A percentile compares a stretch with the other conserved stretches of the same genome.
phyloP scores from a whole-genome alignment of 495 filamentous ascomycete genomes.

The Penicillium crystallinum region DNA sequence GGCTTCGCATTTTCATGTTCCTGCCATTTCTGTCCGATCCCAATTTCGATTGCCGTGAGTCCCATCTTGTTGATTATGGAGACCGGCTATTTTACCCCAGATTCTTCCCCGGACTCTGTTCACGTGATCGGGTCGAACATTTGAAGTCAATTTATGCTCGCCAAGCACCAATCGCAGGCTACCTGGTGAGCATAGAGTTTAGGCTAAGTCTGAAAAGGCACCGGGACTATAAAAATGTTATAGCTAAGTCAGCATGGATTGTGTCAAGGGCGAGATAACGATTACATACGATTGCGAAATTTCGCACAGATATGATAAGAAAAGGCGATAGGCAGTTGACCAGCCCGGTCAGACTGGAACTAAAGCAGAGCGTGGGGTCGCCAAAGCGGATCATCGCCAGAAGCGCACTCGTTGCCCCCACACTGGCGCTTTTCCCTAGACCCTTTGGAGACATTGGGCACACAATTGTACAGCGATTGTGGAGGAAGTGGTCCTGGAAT shows the following conservation, averaged over 20 bases:
- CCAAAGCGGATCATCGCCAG: neutral
- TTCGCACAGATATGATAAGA: neutral
- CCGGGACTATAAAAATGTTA: neutral
- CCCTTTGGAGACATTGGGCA: neutral
- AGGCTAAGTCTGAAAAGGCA: neutral
- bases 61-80: neutral
- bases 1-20: neutral
- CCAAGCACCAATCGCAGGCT: neutral
- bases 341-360: neutral
- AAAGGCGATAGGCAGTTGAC: constrained; percentile 1
- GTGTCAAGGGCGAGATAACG: neutral
- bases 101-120: neutral
- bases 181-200: neutral
- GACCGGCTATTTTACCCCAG: constrained; percentile 3
- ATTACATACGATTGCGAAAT: constrained; percentile 1
- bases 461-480: neutral
- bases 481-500: neutral
- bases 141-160: neutral
- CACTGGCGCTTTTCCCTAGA: neutral
- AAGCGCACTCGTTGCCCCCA: neutral
- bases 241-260: neutral
- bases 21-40: too few species aligned
- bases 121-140: neutral
- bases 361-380: neutral
- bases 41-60: too few species aligned